Evolutionary conservation across 495 filamentous ascomycete genomes (phyloP), one percentile per base, ranked within the genome.

Genomic region (Choiromyces venosus): DNA sequence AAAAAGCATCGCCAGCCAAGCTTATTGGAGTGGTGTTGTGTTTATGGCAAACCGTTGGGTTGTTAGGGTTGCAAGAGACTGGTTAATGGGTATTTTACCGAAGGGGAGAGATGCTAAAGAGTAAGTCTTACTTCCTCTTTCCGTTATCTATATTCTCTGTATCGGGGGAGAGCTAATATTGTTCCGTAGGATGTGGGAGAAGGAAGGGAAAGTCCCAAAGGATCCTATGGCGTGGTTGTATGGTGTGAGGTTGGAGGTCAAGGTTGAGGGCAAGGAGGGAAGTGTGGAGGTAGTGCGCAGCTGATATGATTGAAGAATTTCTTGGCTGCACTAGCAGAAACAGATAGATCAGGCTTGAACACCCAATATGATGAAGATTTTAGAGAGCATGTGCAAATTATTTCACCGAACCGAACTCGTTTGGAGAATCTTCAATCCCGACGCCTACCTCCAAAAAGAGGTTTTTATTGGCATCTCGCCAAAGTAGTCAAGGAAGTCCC

Each of bases 61-160:
- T 73, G 77, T 72, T 70, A 46, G 79, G 35, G 75, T 67, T 72
- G 21, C 79, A 18, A 56, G 78, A 19, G 79, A 81, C 38, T 75
- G 74, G 3, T 56, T 73, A 4, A 52, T 73, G 3, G n/a, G 70
- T 33, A 75, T 72, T 72, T n/a, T 73, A 33, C 78, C 79, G 25
- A 66, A 68, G 69, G 68, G 65, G 6, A 29, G 19, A 4, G 66
- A 76, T 65, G 71, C 71, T 14, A 79, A 80, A 36, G 65, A 36
- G 44, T 74, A 65, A 61, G 52, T 7, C 52, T 2, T 33, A 33
- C 4, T 14, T 33, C 33, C 25, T 5, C 52, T 12, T 56, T 33
- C 18, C n/a, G 3, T 33, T 33, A 61, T 6, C 16, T 61, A 3
- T 33, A 33, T 10, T 1, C 33, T 6, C 52, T 25, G 10, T 6